Evolutionary conservation across 116 monocot genomes (phyloP), one percentile per base, ranked within the genome.

Genomic region (Posidonia oceanica): DNA sequence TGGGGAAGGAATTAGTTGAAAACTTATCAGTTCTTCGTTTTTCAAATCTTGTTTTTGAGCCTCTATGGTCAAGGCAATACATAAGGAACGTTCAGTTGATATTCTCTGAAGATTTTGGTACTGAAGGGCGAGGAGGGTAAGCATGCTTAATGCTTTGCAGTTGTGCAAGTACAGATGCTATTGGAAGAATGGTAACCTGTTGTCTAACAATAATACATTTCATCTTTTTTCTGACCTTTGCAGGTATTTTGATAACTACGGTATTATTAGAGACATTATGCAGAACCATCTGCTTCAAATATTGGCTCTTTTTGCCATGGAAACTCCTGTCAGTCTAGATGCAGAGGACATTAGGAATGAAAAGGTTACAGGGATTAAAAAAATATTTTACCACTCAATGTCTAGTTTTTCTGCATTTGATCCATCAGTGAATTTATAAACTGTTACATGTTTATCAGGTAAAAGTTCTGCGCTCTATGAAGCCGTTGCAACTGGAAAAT

Each of bases 101-200:
- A 22, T 97, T 97, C 69, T 97, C 97, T 40, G 97, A 97, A 70
- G 92, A 97, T 75, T 97, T 97, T 69, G 97, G 97, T 18, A 97
- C 97, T 61, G 92, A 97, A 97, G 97, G 97, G n/a, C 86, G 97
- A 38, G 97, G 97, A 83, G 97, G 97, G 97, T 97, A 79, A 36
- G 77, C 22, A 68, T 67, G 63, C 15, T 16, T 67, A 62, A 29
- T 29, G 29, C 48, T 48, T 48, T 48, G 12, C 48, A 48, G 48
- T 48, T 48, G 12, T 48, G 48, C 8, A 10, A 0, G 48, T 7
- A 4, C 48, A 6, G 29, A 29, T 29, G 29, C 29, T 29, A 29
- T 29, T 29, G 29, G 29, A 29, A 29, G 29, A 29, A 29, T 29
- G 29, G 29, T 29, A 29, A 29, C 29, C 29, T 29, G 29, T 29